Evolutionary conservation across 75 land plant genomes (phyloP), one percentile per base, ranked within the genome.

Genomic region (Pseudotsuga menziesii): DNA sequence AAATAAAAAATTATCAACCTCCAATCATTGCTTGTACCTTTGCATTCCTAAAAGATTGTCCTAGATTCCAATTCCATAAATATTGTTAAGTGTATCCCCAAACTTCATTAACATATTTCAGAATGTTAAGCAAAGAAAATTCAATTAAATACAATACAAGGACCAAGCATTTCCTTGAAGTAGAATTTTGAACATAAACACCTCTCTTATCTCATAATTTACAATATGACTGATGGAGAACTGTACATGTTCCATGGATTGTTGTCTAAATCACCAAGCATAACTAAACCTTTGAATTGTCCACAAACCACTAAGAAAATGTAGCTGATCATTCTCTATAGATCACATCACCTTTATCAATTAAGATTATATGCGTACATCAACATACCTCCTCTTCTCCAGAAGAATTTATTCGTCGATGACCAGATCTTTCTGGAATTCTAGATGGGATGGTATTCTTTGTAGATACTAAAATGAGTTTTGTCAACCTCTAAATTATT

Each of bases 401-500:
- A 60, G 81, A 67, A 61, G 95, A 92, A 78, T 84, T 84, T n/a
- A 78, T 76, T 56, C 82, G 41, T 52, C 83, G 86, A 77, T 89
- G 91, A 56, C 61, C 63, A 32, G 83, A 64, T 7, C 69, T 56
- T 58, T 86, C 90, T 76, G 78, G 61, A 56, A 90, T 58, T 63
- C 72, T 80, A 55, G 82, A 80, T 58, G 89, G 88, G 75, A 89
- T 83, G 2, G 90, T 74, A 73, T 85, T 93, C 71, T 93, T 93
- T 17, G 95, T 78, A 29, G 95, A 93, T 61, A 93, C 95, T 54
- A 93, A 86, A 72, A 93, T 93, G 20, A 93, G 89, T 74, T 93
- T 91, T 0, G 94, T 91, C 23, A 91, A 82, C 75, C 94, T 84
- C 75, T 93, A 94, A 25, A 93, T 93, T 83, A 94, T 91, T 56